phyloP scores from a whole-genome alignment of 164 flowering plant species.

The Echeveria elegans region DNA sequence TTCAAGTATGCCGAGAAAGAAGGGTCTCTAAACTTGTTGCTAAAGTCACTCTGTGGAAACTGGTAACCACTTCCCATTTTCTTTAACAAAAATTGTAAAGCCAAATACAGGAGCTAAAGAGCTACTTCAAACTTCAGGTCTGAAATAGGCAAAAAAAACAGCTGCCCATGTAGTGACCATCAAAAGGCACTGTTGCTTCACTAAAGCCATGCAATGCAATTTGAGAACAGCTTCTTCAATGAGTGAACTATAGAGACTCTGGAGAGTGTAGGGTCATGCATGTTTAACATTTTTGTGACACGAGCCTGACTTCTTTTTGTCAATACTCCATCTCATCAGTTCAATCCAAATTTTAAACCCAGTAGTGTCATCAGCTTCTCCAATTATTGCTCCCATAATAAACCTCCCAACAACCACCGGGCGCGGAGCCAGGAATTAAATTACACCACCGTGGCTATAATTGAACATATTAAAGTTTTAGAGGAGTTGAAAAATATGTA shows the following conservation, averaged over 20 bases:
- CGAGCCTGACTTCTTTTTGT: constrained; percentile 1
- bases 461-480: no score
- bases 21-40: constrained; percentile 22
- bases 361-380: background rate
- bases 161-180: background rate
- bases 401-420: background rate
- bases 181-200: background rate
- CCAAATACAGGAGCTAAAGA: background rate
- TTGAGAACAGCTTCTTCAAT: background rate
- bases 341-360: background rate
- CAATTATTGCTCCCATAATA: background rate
- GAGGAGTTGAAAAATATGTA: no score
- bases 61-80: constrained; percentile 5
- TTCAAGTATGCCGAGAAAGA: constrained; percentile 41
- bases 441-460: no score
- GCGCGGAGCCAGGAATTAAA: no score
- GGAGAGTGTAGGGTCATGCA: constrained; percentile 6
- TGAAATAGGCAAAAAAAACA: background rate
- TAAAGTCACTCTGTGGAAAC: constrained; percentile 12
- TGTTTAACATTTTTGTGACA: background rate
- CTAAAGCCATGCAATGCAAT: constrained; percentile 3
- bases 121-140: background rate
- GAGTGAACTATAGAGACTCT: background rate
- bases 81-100: background rate
- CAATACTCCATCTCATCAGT: background rate